Base-by-base conservation (phyloP, 192 early-diverging fungal genomes). In the Nowakowskiella sp. region DNA sequence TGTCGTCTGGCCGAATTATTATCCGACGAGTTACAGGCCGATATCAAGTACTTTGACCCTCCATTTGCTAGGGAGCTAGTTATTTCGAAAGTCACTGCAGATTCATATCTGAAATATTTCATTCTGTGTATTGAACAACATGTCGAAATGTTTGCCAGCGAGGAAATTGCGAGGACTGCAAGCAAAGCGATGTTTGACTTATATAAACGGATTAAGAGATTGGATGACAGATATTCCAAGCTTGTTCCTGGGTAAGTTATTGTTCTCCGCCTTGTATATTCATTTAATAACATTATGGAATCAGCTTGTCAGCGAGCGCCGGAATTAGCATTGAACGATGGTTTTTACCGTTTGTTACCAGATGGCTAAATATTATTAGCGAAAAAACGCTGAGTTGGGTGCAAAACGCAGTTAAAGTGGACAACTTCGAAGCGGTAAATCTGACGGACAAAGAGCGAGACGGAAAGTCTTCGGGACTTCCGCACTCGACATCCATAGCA, bases 61-160 rank as follows among this genome's bases (percentile, higher is more conserved):
- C 29, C 26, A 2, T 55, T 55, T 58, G 30, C 39, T 10, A 23
- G 19, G 44, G 54, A 55, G 27, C 25, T 55, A 3, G 57, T 55
- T 27, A 55, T 55, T 33, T 26, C 25, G n/a, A 9, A 57, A n/a
- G 13, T 55, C 13, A 55, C 54, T 3, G 31, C 54, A 13, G 54
- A 55, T 28, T 55, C 47, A 0, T 55, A 55, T 55, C 57, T 55
- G 16, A 55, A 55, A 57, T 55, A 27, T 13, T 55, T 55, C 26
- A 44, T 55, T n/a, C 27, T 55, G 26, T 29, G 26, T 28, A 28
- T 55, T n/a, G 54, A 55, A 51, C 27, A 57, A 30, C 26, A 49
- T 26, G 26, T 24, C 3, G 54, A 58, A 55, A 25, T 49, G 26
- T 55, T 55, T 3, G 54, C 54, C 4, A 27, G 51, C 25, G 51